These are phyloP conservation scores for Choanephora cucurbitarum DNA, from an alignment of 371 early-diverging fungal genomes.

Conservation along the genomic window DNA sequence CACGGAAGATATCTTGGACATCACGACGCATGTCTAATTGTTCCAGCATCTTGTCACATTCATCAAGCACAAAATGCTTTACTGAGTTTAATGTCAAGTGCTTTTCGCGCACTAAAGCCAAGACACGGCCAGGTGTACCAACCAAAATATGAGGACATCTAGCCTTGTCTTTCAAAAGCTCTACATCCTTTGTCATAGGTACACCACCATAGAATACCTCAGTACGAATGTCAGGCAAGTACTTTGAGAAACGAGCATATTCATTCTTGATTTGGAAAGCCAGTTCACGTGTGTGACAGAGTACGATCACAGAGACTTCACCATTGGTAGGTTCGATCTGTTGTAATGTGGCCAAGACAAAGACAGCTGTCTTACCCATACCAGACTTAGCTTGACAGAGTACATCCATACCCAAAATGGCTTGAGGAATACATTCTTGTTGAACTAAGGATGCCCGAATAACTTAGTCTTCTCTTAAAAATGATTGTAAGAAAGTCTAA, in stretches of 20 bases:
- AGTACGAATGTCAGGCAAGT: conserved; percentile 91
- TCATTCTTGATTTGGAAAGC: conserved; percentile 98
- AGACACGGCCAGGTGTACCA: conserved; percentile 98
- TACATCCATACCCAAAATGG: conserved; percentile 95
- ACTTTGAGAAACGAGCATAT: conserved; percentile 93
- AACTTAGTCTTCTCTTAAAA: not conserved
- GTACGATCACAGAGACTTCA: conserved; percentile 85
- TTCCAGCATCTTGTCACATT: conserved; percentile 98
- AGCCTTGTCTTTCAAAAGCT: conserved; percentile 77
- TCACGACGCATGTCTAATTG: conserved; percentile 93
- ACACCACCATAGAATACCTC: conserved; percentile 95
- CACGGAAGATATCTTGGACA: conserved; percentile 94
- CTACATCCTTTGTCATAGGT: conserved; percentile 76
- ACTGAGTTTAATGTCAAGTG: conserved; percentile 76
- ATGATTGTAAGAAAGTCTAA: conserved; percentile 13
- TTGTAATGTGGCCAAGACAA: conserved; percentile 96
- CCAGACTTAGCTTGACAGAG: conserved; percentile 99
- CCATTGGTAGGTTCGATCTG: conserved; percentile 87
- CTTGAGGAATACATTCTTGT: conserved; percentile 98
- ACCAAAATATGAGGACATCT: conserved; percentile 94
- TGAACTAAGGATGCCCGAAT: conserved; percentile 71
- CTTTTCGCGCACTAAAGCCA: conserved; percentile 87
- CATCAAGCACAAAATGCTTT: conserved; percentile 98
- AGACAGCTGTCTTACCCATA: conserved; percentile 99
- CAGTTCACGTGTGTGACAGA: conserved; percentile 98